A percentile compares a stretch with the other conserved stretches of the same genome.
phyloP scores from a whole-genome alignment of 228 moss, liverwort and hornwort genomes.

The Sphagnum fallax region DNA sequence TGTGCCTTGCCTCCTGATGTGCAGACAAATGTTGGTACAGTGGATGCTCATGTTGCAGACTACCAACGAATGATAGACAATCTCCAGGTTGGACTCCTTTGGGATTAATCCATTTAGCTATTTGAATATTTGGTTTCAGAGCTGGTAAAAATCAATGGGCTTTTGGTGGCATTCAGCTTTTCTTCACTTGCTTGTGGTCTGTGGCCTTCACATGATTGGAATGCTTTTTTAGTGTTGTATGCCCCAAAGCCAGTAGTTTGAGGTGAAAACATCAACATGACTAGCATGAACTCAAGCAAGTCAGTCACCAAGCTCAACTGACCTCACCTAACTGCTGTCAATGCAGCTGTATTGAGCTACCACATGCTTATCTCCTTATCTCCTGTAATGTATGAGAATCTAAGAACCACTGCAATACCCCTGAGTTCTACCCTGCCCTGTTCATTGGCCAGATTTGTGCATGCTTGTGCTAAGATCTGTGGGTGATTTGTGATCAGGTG shows the following conservation, averaged over 20 bases:
- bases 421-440: background rate
- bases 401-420: background rate
- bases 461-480: background rate
- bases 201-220: too few relatives aligned
- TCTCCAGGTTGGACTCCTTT: conserved; percentile 18
- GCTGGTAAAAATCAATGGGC: background rate
- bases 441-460: background rate
- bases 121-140: background rate
- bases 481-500: conserved; percentile 16
- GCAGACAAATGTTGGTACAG: conserved; percentile 46
- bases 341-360: too few relatives aligned
- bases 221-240: too few relatives aligned
- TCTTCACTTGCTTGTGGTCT: too few relatives aligned
- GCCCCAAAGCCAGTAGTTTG: too few relatives aligned
- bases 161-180: too few relatives aligned
- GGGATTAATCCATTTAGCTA: background rate
- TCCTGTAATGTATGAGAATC: too few relatives aligned
- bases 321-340: too few relatives aligned
- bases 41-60: conserved; percentile 50
- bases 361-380: too few relatives aligned
- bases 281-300: too few relatives aligned
- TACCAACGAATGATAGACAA: conserved; percentile 54
- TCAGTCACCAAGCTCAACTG: too few relatives aligned
- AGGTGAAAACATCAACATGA: too few relatives aligned
- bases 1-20: background rate